Conservation (phyloP, 352 stramenopile species). For the Pythium diclinum region DNA sequence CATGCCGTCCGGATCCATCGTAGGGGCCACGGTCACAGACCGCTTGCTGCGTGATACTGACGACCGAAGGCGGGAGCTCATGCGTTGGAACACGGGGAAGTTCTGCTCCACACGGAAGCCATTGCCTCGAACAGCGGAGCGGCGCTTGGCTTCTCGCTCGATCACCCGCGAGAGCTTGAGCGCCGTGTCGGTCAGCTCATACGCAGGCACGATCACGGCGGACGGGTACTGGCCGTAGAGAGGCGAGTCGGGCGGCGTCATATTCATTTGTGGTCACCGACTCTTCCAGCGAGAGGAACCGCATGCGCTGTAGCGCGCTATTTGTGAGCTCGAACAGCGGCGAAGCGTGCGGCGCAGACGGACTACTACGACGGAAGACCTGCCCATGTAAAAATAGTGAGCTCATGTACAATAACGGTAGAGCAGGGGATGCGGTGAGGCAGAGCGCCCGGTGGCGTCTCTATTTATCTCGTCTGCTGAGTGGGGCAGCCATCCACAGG, state of each 20-base stretch:
- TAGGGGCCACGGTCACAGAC: constrained; percentile 26
- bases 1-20: constrained; percentile 18
- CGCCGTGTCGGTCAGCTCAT: constrained; percentile 53
- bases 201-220: constrained; percentile 11
- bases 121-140: constrained; percentile 25
- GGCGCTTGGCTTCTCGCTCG: constrained; percentile 51
- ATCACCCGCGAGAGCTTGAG: constrained; percentile 67
- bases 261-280: neutral
- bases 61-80: constrained; percentile 18
- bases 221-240: neutral
- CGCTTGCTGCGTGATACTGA: constrained; percentile 12
- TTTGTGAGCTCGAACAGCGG: too few relatives aligned
- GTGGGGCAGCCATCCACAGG: neutral
- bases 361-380: neutral
- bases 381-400: neutral
- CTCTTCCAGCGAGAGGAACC: neutral
- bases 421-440: neutral
- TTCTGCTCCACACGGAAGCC: constrained; percentile 34
- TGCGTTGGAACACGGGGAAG: constrained; percentile 20
- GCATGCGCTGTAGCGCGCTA: neutral
- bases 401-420: neutral
- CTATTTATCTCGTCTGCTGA: neutral
- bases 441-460: neutral
- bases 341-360: neutral
- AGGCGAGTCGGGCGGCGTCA: neutral